Evolutionary conservation across 2,329 filamentous ascomycete genomes (phyloP).

Genomic region (Scorias spongiosa): DNA sequence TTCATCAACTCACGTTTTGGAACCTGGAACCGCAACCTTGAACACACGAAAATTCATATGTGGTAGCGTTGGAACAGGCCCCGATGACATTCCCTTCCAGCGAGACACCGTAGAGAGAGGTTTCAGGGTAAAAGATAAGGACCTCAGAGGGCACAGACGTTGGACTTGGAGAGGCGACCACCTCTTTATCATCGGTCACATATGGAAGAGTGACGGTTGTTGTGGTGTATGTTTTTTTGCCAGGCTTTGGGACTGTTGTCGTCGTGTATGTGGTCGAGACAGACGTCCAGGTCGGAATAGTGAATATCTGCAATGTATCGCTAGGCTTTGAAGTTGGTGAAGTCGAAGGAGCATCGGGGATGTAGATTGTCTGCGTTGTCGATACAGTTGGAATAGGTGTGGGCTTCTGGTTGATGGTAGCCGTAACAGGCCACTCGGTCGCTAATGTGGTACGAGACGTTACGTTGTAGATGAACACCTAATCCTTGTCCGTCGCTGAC

Average conservation of each 20-base stretch:
- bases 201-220: neutral
- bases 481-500: neutral
- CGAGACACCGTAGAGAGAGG: neutral
- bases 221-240: neutral
- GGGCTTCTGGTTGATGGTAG: neutral
- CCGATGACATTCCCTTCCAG: neutral
- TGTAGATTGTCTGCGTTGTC: neutral
- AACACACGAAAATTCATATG: neutral
- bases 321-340: neutral
- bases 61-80: neutral
- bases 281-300: neutral
- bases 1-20: no score
- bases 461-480: neutral
- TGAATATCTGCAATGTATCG: neutral
- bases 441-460: neutral
- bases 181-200: neutral
- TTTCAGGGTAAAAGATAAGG: no score
- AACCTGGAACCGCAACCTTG: neutral
- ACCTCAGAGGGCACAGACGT: neutral
- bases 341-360: neutral
- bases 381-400: neutral
- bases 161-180: neutral
- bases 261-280: neutral
- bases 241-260: no score
- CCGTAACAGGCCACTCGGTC: neutral